Evolutionary conservation across 371 early-diverging fungal species (phyloP).

Genomic region (Circinella minor): DNA sequence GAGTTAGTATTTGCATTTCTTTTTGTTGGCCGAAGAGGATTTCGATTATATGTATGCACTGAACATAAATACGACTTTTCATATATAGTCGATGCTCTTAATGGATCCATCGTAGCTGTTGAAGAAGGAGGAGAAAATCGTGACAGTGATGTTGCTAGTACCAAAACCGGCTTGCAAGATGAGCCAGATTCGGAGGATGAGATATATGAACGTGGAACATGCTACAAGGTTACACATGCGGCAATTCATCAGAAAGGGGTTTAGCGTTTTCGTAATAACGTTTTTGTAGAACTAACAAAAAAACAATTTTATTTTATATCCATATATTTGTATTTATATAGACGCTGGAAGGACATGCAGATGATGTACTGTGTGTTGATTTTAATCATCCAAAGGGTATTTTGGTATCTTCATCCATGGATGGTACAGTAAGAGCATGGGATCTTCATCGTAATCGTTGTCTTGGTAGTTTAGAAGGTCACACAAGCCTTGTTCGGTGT

Average conservation of each 20-base stretch:
- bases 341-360: conserved; percentile 75
- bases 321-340: conserved; percentile 21
- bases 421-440: conserved; percentile 81
- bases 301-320: neutral
- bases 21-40: neutral
- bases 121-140: conserved; percentile 30
- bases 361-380: conserved; percentile 70
- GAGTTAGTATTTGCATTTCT: conserved; percentile 30
- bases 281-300: neutral
- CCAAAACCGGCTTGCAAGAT: neutral
- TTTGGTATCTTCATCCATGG: conserved; percentile 78
- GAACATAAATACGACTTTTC: neutral
- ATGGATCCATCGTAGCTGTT: conserved; percentile 40
- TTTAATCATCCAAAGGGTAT: conserved; percentile 69
- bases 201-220: conserved; percentile 42
- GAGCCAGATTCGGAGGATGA: conserved; percentile 30
- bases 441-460: conserved; percentile 64
- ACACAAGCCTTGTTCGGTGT: conserved; percentile 65
- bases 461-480: conserved; percentile 64
- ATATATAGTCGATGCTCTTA: conserved; percentile 40
- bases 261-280: conserved; percentile 14
- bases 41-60: neutral
- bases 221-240: conserved; percentile 38
- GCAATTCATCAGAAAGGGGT: conserved; percentile 1
- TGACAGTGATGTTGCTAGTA: conserved; percentile 14